Evolutionary conservation across 2,329 filamentous ascomycete species (phyloP).

Genomic region (Nectriaceae sp.): DNA sequence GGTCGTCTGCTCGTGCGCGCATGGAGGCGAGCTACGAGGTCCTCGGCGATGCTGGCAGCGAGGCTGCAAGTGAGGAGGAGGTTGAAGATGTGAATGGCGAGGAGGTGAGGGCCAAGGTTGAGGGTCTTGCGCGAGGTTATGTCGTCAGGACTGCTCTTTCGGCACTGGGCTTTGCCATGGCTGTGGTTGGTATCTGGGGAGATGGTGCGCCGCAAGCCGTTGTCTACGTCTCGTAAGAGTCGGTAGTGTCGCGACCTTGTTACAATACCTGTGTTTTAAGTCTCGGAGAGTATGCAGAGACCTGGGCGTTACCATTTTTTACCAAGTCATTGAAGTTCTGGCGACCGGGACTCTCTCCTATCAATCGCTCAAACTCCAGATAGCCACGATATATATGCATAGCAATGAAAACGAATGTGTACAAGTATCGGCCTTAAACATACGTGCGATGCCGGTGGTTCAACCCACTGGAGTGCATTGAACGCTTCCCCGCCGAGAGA

Average conservation of each 20-base stretch:
- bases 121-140: conserved; percentile 56
- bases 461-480: no score
- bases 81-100: conserved; percentile 60
- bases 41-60: conserved; percentile 55
- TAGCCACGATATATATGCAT: not conserved
- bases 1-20: conserved; percentile 39
- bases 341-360: conserved; percentile 18
- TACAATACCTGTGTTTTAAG: conserved; percentile 3
- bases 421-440: no score
- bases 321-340: not conserved
- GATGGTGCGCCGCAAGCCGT: conserved; percentile 50
- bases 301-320: conserved; percentile 19
- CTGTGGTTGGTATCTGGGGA: conserved; percentile 67
- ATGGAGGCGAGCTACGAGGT: conserved; percentile 76
- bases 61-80: conserved; percentile 54
- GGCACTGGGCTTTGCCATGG: conserved; percentile 60
- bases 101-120: conserved; percentile 59
- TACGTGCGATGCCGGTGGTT: no score
- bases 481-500: no score
- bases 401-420: not conserved
- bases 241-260: not conserved
- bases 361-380: conserved; percentile 15
- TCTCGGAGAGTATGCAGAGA: conserved; percentile 7
- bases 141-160: conserved; percentile 55
- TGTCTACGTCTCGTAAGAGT: conserved; percentile 35